Evolutionary conservation across 176 grass and related monocot genomes (phyloP).

Genomic region (Pontederia crassipes): DNA sequence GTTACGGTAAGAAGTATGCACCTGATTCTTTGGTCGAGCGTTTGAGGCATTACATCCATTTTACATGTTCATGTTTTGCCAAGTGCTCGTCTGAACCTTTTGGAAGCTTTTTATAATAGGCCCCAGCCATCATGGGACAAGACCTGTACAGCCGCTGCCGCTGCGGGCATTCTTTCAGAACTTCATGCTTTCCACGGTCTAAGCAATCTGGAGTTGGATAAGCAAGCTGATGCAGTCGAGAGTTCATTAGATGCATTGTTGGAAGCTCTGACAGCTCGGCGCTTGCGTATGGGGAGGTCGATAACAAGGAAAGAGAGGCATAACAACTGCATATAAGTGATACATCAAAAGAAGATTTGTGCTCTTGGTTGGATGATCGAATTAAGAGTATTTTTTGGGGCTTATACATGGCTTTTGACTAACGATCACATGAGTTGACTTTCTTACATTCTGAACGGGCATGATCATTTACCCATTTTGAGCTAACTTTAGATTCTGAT

Average conservation of each 20-base stretch:
- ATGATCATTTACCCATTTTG: no score
- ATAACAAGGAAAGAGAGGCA: conserved; percentile 58
- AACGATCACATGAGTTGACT: no score
- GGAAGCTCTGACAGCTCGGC: conserved; percentile 52
- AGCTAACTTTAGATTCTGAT: no score
- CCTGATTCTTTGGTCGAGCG: not conserved
- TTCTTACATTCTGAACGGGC: no score
- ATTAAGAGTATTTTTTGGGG: no score
- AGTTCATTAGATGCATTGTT: conserved; percentile 57
- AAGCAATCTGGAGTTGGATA: conserved; percentile 36
- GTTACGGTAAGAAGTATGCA: conserved; percentile 34
- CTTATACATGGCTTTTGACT: no score
- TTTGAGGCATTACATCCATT: not conserved
- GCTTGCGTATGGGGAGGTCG: conserved; percentile 62
- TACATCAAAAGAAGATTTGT: no score
- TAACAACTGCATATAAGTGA: conserved; percentile 55
- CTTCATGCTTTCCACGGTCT: conserved; percentile 41
- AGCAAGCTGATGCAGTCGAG: conserved; percentile 62
- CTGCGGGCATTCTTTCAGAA: conserved; percentile 68
- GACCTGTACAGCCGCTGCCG: conserved; percentile 76
- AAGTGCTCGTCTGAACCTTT: not conserved
- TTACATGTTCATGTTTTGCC: not conserved
- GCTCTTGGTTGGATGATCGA: no score
- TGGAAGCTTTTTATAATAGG: conserved; percentile 28
- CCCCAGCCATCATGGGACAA: conserved; percentile 87